A percentile compares a stretch with the other conserved stretches of the same genome.
These are phyloP conservation scores for Xylariales sp. DNA, from an alignment of 2,329 filamentous ascomycete genomes.

Conservation along the genomic window DNA sequence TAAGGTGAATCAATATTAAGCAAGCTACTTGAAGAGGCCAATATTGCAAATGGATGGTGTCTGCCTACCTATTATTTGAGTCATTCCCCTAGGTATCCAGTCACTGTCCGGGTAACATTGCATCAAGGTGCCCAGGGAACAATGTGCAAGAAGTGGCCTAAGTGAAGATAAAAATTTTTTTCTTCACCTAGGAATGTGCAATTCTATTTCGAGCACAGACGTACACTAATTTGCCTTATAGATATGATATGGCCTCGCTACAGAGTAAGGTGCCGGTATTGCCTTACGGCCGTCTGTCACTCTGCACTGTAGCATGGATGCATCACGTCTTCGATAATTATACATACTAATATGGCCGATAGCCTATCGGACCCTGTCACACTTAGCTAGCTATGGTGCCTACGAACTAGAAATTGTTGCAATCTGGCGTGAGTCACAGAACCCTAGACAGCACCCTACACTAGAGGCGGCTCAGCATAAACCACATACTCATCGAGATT, in stretches of 20 bases:
- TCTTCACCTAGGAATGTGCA: slow-evolving; percentile 31
- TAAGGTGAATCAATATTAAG: slow-evolving; percentile 1
- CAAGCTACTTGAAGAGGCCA: slow-evolving; percentile 9
- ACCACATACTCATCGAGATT: slow-evolving; percentile 11
- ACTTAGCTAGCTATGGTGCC: slow-evolving; percentile 24
- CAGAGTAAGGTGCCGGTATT: neutral
- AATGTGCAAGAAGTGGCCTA: slow-evolving; percentile 1
- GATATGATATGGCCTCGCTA: neutral
- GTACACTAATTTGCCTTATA: slow-evolving; percentile 25
- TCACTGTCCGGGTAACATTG: slow-evolving; percentile 3
- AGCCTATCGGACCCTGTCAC: slow-evolving; percentile 24
- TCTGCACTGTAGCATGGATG: slow-evolving; percentile 32
- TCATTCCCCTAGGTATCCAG: slow-evolving; percentile 4
- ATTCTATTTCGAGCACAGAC: slow-evolving; percentile 17
- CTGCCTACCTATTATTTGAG: slow-evolving; percentile 20
- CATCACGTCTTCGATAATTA: neutral
- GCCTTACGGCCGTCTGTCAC: slow-evolving; percentile 15
- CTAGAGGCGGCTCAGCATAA: slow-evolving; percentile 13
- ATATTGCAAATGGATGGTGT: neutral
- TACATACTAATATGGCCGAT: slow-evolving; percentile 1
- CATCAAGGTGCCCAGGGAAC: slow-evolving; percentile 11
- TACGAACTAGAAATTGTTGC: slow-evolving; percentile 24
- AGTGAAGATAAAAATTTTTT: slow-evolving; percentile 7
- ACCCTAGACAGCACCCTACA: neutral
- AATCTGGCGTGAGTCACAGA: slow-evolving; percentile 34